These are phyloP conservation scores for Phytophthora pseudosyringae DNA, from an alignment of 352 stramenopile species.

Conservation along the genomic window DNA sequence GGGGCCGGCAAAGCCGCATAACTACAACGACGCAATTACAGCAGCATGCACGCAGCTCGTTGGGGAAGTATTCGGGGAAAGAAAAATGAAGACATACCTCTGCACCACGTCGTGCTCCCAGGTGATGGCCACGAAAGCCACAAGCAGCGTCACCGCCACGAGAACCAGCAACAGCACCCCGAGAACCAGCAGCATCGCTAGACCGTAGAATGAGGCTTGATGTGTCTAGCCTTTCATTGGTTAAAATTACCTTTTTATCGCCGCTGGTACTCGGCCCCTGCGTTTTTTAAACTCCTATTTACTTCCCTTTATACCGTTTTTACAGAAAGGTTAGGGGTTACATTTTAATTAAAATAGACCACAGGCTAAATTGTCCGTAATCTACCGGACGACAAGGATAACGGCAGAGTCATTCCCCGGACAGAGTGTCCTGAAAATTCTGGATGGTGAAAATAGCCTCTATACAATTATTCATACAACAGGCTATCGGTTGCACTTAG, in stretches of 20 bases:
- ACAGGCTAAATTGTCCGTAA: slow-evolving; percentile 18
- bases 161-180: slow-evolving; percentile 54
- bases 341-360: too few relatives aligned
- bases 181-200: slow-evolving; percentile 34
- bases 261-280: too few relatives aligned
- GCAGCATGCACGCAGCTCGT: background rate
- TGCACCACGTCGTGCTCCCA: slow-evolving; percentile 83
- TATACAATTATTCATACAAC: background rate
- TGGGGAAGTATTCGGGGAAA: background rate
- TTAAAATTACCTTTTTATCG: too few relatives aligned
- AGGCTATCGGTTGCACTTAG: too few relatives aligned
- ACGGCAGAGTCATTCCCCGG: background rate
- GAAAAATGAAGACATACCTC: slow-evolving; percentile 13
- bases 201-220: too few relatives aligned
- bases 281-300: too few relatives aligned
- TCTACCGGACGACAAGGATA: background rate
- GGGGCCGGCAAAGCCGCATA: slow-evolving; percentile 70
- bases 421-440: background rate
- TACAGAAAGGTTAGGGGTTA: too few relatives aligned
- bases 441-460: background rate
- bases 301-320: too few relatives aligned
- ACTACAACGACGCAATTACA: slow-evolving; percentile 27
- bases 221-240: too few relatives aligned
- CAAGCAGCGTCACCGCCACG: slow-evolving; percentile 58
- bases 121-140: slow-evolving; percentile 72